phyloP scores from a whole-genome alignment of 2,329 filamentous ascomycete genomes.

The Colletotrichum tofieldiae region DNA sequence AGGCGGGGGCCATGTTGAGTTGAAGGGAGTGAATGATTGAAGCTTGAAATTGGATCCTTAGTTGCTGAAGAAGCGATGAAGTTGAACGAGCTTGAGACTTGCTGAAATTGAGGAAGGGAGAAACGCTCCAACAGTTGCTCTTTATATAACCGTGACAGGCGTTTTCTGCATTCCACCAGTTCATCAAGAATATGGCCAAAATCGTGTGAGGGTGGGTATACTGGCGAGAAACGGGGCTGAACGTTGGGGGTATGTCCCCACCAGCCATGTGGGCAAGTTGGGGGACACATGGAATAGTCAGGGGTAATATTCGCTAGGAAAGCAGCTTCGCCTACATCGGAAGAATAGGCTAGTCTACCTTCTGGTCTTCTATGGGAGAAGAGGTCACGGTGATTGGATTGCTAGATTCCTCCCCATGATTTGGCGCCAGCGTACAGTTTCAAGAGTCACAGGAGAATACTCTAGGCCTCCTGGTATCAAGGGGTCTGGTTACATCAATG shows the following conservation, averaged over 20 bases:
- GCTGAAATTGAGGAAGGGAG: not conserved
- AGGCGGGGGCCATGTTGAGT: slow-evolving; percentile 24
- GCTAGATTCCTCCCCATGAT: too few relatives aligned
- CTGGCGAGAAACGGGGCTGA: not conserved
- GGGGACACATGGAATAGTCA: not conserved
- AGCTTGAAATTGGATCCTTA: too few relatives aligned
- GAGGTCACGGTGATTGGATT: too few relatives aligned
- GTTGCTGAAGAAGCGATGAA: not conserved
- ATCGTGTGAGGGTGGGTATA: not conserved
- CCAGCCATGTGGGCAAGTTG: not conserved
- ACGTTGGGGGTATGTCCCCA: not conserved
- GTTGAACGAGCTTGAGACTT: not conserved
- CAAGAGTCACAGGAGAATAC: too few relatives aligned
- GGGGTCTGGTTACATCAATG: too few relatives aligned
- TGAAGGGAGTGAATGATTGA: not conserved
- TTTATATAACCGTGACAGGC: not conserved
- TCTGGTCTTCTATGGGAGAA: too few relatives aligned
- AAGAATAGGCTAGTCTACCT: too few relatives aligned
- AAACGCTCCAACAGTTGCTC: not conserved
- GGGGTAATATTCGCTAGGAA: too few relatives aligned
- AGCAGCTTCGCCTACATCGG: too few relatives aligned
- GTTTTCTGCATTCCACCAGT: not conserved
- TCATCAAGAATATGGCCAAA: not conserved
- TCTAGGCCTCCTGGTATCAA: too few relatives aligned
- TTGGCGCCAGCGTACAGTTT: too few relatives aligned